These are phyloP conservation scores for Blumeria graminis DNA, from an alignment of 2,329 filamentous ascomycete species.

Conservation along the genomic window DNA sequence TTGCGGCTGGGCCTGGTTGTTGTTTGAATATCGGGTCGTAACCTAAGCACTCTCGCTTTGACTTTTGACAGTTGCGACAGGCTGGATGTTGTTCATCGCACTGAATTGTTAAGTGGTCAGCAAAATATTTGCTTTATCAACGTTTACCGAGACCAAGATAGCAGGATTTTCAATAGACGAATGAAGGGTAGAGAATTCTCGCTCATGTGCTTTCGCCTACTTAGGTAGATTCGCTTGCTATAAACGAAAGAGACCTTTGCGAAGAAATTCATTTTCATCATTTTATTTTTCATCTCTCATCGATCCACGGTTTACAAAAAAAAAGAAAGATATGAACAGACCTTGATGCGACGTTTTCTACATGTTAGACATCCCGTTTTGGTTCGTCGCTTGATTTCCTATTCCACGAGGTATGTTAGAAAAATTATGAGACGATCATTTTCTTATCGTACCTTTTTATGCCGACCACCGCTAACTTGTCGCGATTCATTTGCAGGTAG, in stretches of 20 bases:
- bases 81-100: slow-evolving; percentile 90
- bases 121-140: background rate
- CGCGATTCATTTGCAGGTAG: slow-evolving; percentile 26
- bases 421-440: slow-evolving; percentile 2
- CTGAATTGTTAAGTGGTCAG: slow-evolving; percentile 22
- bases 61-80: slow-evolving; percentile 77
- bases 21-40: slow-evolving; percentile 76
- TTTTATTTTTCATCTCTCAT: slow-evolving; percentile 6
- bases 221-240: slow-evolving; percentile 17
- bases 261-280: slow-evolving; percentile 9
- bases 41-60: slow-evolving; percentile 63
- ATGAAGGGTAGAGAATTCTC: slow-evolving; percentile 9
- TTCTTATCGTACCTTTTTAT: slow-evolving; percentile 22
- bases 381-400: slow-evolving; percentile 53
- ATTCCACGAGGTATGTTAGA: slow-evolving; percentile 9
- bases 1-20: slow-evolving; percentile 38
- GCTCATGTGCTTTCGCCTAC: slow-evolving; percentile 16
- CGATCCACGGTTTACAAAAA: slow-evolving; percentile 5
- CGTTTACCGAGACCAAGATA: background rate
- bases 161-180: background rate
- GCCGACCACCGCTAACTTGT: slow-evolving; percentile 35
- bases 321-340: slow-evolving; percentile 19
- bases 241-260: slow-evolving; percentile 16
- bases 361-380: slow-evolving; percentile 48
- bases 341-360: slow-evolving; percentile 48